A percentile compares a stretch with the other conserved stretches of the same genome.
phyloP scores from a whole-genome alignment of 179 eudicot genomes.

The Silene noctiflora region DNA sequence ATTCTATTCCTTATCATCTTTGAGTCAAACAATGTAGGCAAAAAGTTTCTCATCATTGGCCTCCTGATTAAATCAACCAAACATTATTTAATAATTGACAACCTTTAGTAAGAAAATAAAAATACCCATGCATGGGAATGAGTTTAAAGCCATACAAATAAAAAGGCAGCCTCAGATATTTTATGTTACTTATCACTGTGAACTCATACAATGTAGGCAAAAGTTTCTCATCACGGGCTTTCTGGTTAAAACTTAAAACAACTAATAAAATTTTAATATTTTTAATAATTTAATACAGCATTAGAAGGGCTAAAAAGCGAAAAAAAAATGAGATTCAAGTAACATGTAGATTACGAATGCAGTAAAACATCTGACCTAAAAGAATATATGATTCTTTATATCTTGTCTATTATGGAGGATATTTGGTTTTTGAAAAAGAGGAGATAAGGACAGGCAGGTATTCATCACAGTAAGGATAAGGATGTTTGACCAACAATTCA shows the following conservation, averaged over 20 bases:
- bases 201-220: slow-evolving; percentile 31
- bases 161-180: slow-evolving; percentile 16
- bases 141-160: background rate
- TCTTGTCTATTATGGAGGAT: no score
- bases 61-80: background rate
- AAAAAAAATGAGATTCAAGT: no score
- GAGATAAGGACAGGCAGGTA: no score
- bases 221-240: slow-evolving; percentile 26
- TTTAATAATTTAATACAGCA: no score
- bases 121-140: background rate
- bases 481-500: no score
- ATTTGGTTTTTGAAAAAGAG: no score
- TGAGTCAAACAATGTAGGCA: slow-evolving; percentile 17
- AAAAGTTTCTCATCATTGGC: slow-evolving; percentile 1
- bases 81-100: background rate
- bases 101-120: background rate
- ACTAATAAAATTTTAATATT: no score
- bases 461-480: no score
- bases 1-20: background rate
- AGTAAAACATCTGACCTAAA: background rate
- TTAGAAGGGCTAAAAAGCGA: background rate
- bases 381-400: no score
- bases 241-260: no score
- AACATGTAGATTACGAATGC: background rate
- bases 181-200: slow-evolving; percentile 1